Percentiles rank a stretch among this genome's conserved stretches.
These are phyloP conservation scores for Meyerozyma sp. DNA, from an alignment of 1,139 yeast species.

Conservation along the genomic window DNA sequence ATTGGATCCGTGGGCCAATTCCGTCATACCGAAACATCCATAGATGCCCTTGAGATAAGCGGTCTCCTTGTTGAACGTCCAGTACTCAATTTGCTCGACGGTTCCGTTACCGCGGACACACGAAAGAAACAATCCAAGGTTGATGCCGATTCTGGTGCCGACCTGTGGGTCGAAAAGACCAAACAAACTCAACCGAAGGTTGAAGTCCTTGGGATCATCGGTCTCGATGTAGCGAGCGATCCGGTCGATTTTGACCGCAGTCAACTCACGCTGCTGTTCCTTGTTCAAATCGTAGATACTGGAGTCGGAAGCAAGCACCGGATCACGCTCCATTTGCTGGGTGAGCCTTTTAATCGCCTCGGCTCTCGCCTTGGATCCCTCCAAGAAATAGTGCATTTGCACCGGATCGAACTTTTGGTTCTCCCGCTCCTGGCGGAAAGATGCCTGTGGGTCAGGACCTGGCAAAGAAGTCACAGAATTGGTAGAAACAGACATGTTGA, in stretches of 20 bases:
- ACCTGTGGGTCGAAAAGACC: constrained; percentile 26
- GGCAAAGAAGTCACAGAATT: constrained; percentile 7
- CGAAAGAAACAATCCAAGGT: constrained; percentile 25
- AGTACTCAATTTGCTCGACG: constrained; percentile 25
- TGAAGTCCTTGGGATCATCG: constrained; percentile 32
- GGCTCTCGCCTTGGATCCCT: constrained; percentile 32
- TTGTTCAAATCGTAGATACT: constrained; percentile 34
- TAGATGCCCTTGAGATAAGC: constrained; percentile 32
- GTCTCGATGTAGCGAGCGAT: constrained; percentile 34
- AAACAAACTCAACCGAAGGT: constrained; percentile 30
- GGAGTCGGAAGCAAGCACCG: constrained; percentile 30
- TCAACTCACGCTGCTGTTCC: constrained; percentile 31
- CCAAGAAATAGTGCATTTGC: constrained; percentile 37
- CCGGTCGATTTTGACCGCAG: constrained; percentile 33
- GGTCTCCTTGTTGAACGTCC: constrained; percentile 37
- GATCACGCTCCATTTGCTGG: constrained; percentile 42
- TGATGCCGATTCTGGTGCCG: constrained; percentile 25
- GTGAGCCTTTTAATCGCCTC: constrained; percentile 22
- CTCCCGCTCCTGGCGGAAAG: constrained; percentile 31
- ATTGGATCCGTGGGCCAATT: constrained; percentile 46
- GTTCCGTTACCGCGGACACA: constrained; percentile 30
- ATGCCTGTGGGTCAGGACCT: constrained; percentile 33
- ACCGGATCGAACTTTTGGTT: constrained; percentile 23
- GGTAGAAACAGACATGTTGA: background rate
- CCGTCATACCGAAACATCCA: constrained; percentile 49